Conservation (phyloP, 2,329 filamentous ascomycete genomes). For the Emmonsia crescens region DNA sequence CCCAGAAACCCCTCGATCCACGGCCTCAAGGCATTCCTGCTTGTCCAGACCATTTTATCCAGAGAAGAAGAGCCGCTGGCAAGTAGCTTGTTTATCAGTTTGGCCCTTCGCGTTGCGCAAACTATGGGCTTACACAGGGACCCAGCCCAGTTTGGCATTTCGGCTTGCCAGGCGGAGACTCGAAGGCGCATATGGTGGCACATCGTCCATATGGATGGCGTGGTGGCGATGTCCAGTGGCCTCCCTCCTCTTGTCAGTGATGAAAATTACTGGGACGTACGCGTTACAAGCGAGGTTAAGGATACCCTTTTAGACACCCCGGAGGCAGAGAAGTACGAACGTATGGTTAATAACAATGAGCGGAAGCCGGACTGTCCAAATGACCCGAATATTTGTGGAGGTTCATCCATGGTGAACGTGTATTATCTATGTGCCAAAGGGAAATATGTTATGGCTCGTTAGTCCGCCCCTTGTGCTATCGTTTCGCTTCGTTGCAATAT, state of each 20-base stretch:
- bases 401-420: conserved; percentile 32
- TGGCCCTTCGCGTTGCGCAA: conserved; percentile 38
- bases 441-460: conserved; percentile 37
- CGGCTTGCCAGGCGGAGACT: conserved; percentile 35
- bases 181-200: conserved; percentile 40
- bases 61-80: conserved; percentile 40
- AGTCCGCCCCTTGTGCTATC: conserved; percentile 13
- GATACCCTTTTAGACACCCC: conserved; percentile 33
- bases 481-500: background rate
- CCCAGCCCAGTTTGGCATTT: conserved; percentile 37
- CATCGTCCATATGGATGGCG: conserved; percentile 39
- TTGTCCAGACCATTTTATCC: conserved; percentile 37
- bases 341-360: conserved; percentile 22
- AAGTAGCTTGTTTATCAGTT: conserved; percentile 38
- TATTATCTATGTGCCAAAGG: conserved; percentile 35
- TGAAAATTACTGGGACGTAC: conserved; percentile 40
- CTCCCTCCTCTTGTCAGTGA: conserved; percentile 38
- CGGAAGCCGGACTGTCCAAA: conserved; percentile 31
- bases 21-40: conserved; percentile 36
- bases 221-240: conserved; percentile 40
- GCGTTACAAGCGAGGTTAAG: conserved; percentile 37
- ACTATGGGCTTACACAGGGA: conserved; percentile 41
- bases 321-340: conserved; percentile 28
- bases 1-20: conserved; percentile 36
- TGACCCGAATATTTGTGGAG: conserved; percentile 31